Base-by-base conservation (phyloP, 495 filamentous ascomycete species). In the Hypoxylon fuscum region DNA sequence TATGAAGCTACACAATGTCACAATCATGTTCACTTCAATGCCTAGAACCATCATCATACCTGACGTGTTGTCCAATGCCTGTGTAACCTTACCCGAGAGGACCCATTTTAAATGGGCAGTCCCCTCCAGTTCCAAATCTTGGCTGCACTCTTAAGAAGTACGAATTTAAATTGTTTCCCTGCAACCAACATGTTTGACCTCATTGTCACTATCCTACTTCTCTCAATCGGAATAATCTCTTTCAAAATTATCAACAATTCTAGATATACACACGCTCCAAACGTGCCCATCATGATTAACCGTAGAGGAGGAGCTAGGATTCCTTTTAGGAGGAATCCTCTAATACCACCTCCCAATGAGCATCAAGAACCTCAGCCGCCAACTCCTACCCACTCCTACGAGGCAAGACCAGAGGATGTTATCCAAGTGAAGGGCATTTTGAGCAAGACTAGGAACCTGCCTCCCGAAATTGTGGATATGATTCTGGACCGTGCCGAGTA, bases 401-500 rank as follows among this genome's bases (percentile, higher is more conserved):
- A 75, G 25, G 74, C 76, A 12, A 76, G 49, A 14, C 55, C 76
- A n/a, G 38, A 65, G 10, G 81, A 86, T 63, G 76, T 84, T 12
- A 27, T 80, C 5, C 50, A 77, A 17, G 75, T 81, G 31, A 83
- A 79, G 59, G 50, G 65, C 5, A 79, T 83, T 59, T 62, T 83
- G 6, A 55, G 23, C 27, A 68, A 76, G 37, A 53, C 66, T 6
- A 68, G 77, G 29, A 55, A 67, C 1, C 70, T 91, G 0, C 89
- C 89, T 0, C 58, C 74, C 1, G 89, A 92, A 56, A 65, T 92
- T 17, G 68, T 90, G n/a, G 87, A 91, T 70, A 71, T 76, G 46
- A 85, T 92, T 29, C 65, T 90, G 48, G 89, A 91, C 65, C 70
- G 74, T 34, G 88, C 88, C 17, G 88, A 90, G 70, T 91, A 91